Percentiles rank a stretch among this genome's conserved stretches.
phyloP scores from a whole-genome alignment of 2,329 filamentous ascomycete species.

The Torrubiella hemipterigena region DNA sequence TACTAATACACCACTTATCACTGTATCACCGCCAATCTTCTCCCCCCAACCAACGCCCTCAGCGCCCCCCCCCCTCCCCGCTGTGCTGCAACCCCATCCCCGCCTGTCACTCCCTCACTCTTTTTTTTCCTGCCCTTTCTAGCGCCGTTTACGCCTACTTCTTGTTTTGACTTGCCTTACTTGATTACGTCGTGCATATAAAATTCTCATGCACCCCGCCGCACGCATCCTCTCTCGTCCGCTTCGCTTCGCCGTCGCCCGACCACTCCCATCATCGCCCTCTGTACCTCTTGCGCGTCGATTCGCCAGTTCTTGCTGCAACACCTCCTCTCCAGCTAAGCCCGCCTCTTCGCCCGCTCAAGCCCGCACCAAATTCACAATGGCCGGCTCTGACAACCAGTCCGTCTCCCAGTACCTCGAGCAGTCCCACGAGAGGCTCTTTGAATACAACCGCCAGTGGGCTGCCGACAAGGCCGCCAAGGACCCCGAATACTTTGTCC shows the following conservation, averaged over 20 bases:
- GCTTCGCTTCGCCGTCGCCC: not conserved
- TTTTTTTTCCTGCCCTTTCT: too few species aligned
- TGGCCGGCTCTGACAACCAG: constrained; percentile 16
- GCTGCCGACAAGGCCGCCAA: constrained; percentile 42
- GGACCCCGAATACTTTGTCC: constrained; percentile 54
- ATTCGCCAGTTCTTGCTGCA: not conserved
- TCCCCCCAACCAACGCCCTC: too few species aligned
- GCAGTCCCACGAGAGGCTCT: constrained; percentile 54
- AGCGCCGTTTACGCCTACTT: too few species aligned
- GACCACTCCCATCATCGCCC: not conserved
- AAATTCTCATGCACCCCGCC: not conserved
- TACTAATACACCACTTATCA: too few species aligned
- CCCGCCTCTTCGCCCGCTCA: too few species aligned
- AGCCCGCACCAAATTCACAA: constrained; percentile 8
- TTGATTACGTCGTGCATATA: too few species aligned
- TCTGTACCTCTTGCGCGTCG: not conserved
- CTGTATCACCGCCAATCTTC: too few species aligned
- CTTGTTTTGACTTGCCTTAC: too few species aligned
- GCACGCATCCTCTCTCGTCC: not conserved
- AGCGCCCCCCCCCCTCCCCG: too few species aligned
- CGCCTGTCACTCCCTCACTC: too few species aligned
- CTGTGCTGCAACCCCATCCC: too few species aligned
- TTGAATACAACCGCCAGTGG: constrained; percentile 58
- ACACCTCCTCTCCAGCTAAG: too few species aligned
- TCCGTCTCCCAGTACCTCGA: constrained; percentile 44